These are phyloP conservation scores for Ceratopteris richardii DNA, from an alignment of 75 land plant genomes.

Conservation along the genomic window DNA sequence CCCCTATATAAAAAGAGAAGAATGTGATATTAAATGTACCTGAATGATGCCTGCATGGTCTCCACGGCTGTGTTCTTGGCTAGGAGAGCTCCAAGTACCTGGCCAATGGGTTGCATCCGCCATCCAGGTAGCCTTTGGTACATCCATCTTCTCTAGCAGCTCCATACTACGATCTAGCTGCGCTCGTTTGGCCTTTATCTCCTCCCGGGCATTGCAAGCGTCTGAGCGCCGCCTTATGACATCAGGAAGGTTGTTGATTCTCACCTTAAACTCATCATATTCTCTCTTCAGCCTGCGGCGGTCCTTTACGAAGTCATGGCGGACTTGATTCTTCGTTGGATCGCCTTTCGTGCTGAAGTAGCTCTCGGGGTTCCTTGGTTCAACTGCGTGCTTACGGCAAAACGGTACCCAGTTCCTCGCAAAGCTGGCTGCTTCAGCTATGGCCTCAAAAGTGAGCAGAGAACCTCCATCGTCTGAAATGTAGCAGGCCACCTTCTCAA, in stretches of 20 bases:
- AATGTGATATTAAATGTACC: too few relatives aligned
- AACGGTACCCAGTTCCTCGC: conserved; percentile 31
- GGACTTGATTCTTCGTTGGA: conserved; percentile 22
- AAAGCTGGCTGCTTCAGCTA: conserved; percentile 31
- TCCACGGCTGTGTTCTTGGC: conserved; percentile 8
- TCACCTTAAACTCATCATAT: conserved; percentile 24
- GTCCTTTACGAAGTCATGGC: conserved; percentile 49
- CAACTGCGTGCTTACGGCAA: conserved; percentile 35
- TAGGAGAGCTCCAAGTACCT: conserved; percentile 10
- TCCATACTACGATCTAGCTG: conserved; percentile 11
- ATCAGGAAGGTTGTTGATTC: conserved; percentile 15
- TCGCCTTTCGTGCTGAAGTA: conserved; percentile 22
- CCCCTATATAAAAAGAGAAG: too few relatives aligned
- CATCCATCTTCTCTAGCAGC: not conserved
- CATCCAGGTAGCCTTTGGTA: conserved; percentile 18
- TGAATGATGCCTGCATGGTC: conserved; percentile 17
- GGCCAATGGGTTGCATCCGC: conserved; percentile 20
- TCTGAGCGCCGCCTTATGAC: conserved; percentile 13
- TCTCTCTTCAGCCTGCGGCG: conserved; percentile 28
- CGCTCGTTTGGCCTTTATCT: conserved; percentile 9
- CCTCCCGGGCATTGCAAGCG: conserved; percentile 15
- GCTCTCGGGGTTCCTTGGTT: conserved; percentile 57
- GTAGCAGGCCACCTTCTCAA: conserved; percentile 53
- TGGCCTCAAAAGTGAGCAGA: conserved; percentile 24
- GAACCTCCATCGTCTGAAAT: conserved; percentile 71